Evolutionary conservation across 164 flowering plant species (phyloP).

Genomic region (Umbellularia californica): DNA sequence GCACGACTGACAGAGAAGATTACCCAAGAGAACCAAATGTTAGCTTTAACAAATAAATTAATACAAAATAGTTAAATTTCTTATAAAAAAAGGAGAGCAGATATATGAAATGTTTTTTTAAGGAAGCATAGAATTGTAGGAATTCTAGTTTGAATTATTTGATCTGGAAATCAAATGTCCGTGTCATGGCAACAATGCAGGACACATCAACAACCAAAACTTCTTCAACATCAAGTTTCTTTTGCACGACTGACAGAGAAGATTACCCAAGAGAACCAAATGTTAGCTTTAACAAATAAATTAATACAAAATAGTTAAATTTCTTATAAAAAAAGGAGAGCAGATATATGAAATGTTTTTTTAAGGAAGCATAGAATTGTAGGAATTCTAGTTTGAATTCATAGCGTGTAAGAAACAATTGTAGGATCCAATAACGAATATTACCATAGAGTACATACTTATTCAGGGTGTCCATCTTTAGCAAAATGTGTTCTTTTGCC

Average conservation of each 20-base stretch:
- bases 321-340: no score
- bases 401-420: no score
- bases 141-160: slow-evolving; percentile 36
- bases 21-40: slow-evolving; percentile 7
- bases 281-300: slow-evolving; percentile 10
- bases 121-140: no score
- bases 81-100: no score
- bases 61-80: background rate
- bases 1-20: slow-evolving; percentile 58
- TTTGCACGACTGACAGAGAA: slow-evolving; percentile 73
- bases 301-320: background rate
- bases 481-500: no score
- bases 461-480: no score
- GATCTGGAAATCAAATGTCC: slow-evolving; percentile 61
- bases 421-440: no score
- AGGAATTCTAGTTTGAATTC: no score
- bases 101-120: no score
- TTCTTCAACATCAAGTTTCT: slow-evolving; percentile 91
- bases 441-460: no score
- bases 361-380: no score
- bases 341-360: no score
- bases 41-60: slow-evolving; percentile 5
- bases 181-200: slow-evolving; percentile 74
- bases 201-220: slow-evolving; percentile 68
- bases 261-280: slow-evolving; percentile 7